Percentiles rank a stretch among this genome's conserved stretches.
Conservation (phyloP, 345 rosid genomes). For the Salix brachista region DNA sequence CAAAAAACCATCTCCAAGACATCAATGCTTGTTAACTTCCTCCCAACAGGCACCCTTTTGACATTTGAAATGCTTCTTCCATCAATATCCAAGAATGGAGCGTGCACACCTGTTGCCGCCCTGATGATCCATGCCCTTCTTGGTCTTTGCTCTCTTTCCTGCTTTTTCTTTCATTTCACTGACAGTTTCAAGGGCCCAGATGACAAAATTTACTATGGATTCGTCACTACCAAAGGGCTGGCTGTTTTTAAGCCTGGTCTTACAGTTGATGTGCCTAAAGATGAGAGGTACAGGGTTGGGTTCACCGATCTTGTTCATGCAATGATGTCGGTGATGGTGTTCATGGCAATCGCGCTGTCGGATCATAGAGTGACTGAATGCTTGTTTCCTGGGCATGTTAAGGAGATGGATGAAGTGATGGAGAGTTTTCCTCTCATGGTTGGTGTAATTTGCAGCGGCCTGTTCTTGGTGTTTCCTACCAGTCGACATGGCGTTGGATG, state of each 20-base stretch:
- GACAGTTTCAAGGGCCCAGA: slow-evolving; percentile 64
- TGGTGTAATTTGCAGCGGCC: slow-evolving; percentile 60
- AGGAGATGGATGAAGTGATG: slow-evolving; percentile 79
- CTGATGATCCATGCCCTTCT: slow-evolving; percentile 54
- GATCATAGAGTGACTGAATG: slow-evolving; percentile 60
- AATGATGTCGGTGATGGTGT: slow-evolving; percentile 67
- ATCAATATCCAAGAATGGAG: slow-evolving; percentile 50
- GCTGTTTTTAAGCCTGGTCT: slow-evolving; percentile 66
- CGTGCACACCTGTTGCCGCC: slow-evolving; percentile 50
- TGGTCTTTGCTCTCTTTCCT: slow-evolving; percentile 54
- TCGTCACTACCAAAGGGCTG: slow-evolving; percentile 61
- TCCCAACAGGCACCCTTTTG: slow-evolving; percentile 73
- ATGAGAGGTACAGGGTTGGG: slow-evolving; percentile 54
- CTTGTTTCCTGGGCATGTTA: slow-evolving; percentile 55
- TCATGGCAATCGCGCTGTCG: slow-evolving; percentile 63
- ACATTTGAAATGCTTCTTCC: slow-evolving; percentile 83
- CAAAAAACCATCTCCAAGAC: slow-evolving; percentile 71
- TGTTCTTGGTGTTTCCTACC: slow-evolving; percentile 68
- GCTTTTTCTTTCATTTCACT: slow-evolving; percentile 75
- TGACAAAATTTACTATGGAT: slow-evolving; percentile 63
- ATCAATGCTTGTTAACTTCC: slow-evolving; percentile 63
- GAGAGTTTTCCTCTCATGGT: slow-evolving; percentile 81
- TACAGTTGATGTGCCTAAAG: slow-evolving; percentile 37
- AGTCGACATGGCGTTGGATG: slow-evolving; percentile 67
- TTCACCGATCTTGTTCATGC: slow-evolving; percentile 68